These are phyloP conservation scores for Flaveria floridana DNA, from an alignment of 140 eudicot genomes.

Conservation along the genomic window DNA sequence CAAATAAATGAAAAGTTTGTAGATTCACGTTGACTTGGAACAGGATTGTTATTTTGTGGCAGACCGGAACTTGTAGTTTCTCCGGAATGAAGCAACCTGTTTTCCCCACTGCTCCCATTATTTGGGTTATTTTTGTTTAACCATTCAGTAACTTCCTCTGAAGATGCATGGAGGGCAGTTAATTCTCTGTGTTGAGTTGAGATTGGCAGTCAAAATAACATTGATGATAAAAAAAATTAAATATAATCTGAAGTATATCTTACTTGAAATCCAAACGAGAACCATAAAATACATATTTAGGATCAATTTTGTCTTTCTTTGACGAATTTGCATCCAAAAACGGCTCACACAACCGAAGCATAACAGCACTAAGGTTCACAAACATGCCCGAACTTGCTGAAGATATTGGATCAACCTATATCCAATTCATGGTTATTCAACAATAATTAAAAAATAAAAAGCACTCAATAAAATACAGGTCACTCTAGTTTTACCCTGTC, in stretches of 20 bases:
- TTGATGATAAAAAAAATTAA: neutral
- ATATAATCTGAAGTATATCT: constrained; percentile 9
- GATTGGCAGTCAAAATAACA: constrained; percentile 2
- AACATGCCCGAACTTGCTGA: constrained; percentile 99
- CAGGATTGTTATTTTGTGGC: constrained; percentile 33
- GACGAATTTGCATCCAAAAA: constrained; percentile 77
- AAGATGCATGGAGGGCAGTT: constrained; percentile 95
- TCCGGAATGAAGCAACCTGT: constrained; percentile 61
- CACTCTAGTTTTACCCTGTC: no score
- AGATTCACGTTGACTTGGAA: constrained; percentile 37
- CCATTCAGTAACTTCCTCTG: constrained; percentile 88
- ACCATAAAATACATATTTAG: constrained; percentile 65
- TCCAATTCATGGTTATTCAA: constrained; percentile 21
- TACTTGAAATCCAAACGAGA: constrained; percentile 87
- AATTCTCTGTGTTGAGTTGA: constrained; percentile 49
- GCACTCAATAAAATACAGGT: neutral
- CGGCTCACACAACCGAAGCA: constrained; percentile 94
- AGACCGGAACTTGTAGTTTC: constrained; percentile 55
- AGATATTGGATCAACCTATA: constrained; percentile 86
- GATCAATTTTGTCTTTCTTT: constrained; percentile 87
- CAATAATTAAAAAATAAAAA: neutral
- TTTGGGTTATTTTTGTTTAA: constrained; percentile 36
- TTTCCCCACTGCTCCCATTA: constrained; percentile 43
- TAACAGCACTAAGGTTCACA: constrained; percentile 90
- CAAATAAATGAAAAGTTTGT: constrained; percentile 74